A percentile compares a stretch with the other conserved stretches of the same genome.
phyloP scores from a whole-genome alignment of 306 rosid genomes.

The Astragalus membranaceus region DNA sequence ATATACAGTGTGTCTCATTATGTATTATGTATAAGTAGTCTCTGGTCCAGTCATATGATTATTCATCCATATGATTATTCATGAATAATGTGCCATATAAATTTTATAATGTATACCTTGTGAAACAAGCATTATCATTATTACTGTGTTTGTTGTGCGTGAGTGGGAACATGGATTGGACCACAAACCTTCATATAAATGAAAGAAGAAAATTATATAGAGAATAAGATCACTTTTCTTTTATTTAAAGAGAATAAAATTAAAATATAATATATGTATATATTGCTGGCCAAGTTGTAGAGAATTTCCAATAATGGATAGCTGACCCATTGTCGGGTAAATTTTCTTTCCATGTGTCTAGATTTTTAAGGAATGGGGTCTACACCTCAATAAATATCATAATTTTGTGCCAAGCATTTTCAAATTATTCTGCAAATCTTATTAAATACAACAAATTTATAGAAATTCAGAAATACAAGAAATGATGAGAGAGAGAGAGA shows the following conservation, averaged over 20 bases:
- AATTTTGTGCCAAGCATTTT: conserved; percentile 24
- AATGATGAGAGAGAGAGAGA: conserved; percentile 8
- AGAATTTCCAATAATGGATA: conserved; percentile 48
- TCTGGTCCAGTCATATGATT: conserved; percentile 16
- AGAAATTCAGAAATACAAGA: conserved; percentile 1
- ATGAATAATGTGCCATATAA: background rate
- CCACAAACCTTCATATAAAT: conserved; percentile 32
- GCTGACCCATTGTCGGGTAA: conserved; percentile 39
- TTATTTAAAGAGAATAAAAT: conserved; percentile 20
- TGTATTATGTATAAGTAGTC: background rate
- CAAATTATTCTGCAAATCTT: conserved; percentile 24
- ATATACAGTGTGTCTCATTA: conserved; percentile 9
- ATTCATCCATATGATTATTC: conserved; percentile 19
- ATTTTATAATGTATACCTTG: conserved; percentile 13
- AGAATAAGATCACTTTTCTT: conserved; percentile 14
- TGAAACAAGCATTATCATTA: conserved; percentile 22
- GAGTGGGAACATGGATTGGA: conserved; percentile 46
- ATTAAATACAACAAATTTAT: conserved; percentile 13
- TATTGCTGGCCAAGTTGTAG: conserved; percentile 30
- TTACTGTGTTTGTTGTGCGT: conserved; percentile 18
- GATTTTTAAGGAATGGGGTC: conserved; percentile 39
- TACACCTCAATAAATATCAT: conserved; percentile 25
- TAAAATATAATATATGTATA: background rate
- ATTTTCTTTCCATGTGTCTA: conserved; percentile 40
- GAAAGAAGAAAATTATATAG: background rate